These are phyloP conservation scores for Artemisia tridentata DNA, from an alignment of 129 eudicot species.

Conservation along the genomic window DNA sequence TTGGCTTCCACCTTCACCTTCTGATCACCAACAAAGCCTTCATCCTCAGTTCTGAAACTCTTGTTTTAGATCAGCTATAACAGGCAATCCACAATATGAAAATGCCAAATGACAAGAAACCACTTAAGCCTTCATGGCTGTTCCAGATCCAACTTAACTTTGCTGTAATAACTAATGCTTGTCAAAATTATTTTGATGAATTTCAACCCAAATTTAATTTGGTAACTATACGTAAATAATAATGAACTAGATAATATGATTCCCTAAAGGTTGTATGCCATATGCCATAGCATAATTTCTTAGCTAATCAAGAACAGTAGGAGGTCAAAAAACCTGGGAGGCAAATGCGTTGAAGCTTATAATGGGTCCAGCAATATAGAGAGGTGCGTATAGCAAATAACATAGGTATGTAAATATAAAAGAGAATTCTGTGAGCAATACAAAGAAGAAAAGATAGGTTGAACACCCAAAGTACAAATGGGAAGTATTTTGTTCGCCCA, in stretches of 20 bases:
- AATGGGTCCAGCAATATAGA: constrained; percentile 95
- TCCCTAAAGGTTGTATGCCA: neutral
- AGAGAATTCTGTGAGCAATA: neutral
- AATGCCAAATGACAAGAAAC: constrained; percentile 6
- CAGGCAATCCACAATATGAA: neutral
- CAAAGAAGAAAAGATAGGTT: constrained; percentile 69
- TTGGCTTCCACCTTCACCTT: neutral
- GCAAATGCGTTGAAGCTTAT: constrained; percentile 88
- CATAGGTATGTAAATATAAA: constrained; percentile 52
- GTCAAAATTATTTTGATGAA: neutral
- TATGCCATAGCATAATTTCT: constrained; percentile 6
- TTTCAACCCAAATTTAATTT: neutral
- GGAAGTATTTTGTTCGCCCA: constrained; percentile 71
- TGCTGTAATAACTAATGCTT: neutral
- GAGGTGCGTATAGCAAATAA: constrained; percentile 86
- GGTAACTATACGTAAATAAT: neutral
- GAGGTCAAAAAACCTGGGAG: constrained; percentile 64
- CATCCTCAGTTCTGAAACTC: too few relatives aligned
- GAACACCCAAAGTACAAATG: constrained; percentile 66
- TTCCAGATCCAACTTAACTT: neutral
- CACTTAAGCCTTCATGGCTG: neutral
- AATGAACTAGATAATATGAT: neutral
- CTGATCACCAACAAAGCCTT: neutral
- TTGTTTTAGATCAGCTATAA: too few relatives aligned
- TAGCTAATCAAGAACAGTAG: constrained; percentile 6